Evolutionary conservation across 2,329 filamentous ascomycete genomes (phyloP), one percentile per base, ranked within the genome.

Genomic region (Ophiostoma australiae): DNA sequence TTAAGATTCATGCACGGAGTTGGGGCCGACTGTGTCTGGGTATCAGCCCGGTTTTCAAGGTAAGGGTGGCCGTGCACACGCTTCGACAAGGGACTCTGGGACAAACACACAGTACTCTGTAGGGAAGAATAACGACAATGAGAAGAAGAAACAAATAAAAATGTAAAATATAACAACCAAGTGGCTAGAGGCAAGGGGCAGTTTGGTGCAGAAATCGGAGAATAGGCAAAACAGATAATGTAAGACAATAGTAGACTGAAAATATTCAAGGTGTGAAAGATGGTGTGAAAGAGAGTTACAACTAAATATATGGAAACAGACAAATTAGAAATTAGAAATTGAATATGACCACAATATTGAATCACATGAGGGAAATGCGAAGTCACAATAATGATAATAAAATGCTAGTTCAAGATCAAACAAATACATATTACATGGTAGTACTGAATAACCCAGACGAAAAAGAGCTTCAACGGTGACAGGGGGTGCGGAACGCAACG

Each of bases 41-140:
- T 66, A 67, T 68, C 63, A 73, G 70, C 70, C 71, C 63, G 69
- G 72, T 48, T 68, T 69, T 73, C 72, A 35, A 71, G 58, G 58
- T 27, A 63, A 33, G 70, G 69, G 52, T 69, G 70, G 69, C 70
- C 73, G 73, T 73, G 73, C 72, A 71, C 72, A 31, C 67, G 63
- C 70, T 63, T 69, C 44, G 71, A 72, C 70, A 65, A 68, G 72
- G 71, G 70, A 68, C 39, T 65, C 69, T 55, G 39, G 71, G 35
- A 70, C 55, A 70, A 61, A 37, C 27, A 37, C n/a, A 69, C 41
- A 17, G n/a, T n/a, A n/a, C n/a, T n/a, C 69, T 33, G 67, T 52
- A 31, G 70, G 17, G 31, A 72, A 52, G 70, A 67, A 70, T 61
- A 70, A 20, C 17, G 20, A 20, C 55, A 8, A 33, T 33, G 6